Percentiles rank a stretch among this genome's conserved stretches.
Conservation (phyloP, 257 asterid species). For the Thymus quinquecostatus region DNA sequence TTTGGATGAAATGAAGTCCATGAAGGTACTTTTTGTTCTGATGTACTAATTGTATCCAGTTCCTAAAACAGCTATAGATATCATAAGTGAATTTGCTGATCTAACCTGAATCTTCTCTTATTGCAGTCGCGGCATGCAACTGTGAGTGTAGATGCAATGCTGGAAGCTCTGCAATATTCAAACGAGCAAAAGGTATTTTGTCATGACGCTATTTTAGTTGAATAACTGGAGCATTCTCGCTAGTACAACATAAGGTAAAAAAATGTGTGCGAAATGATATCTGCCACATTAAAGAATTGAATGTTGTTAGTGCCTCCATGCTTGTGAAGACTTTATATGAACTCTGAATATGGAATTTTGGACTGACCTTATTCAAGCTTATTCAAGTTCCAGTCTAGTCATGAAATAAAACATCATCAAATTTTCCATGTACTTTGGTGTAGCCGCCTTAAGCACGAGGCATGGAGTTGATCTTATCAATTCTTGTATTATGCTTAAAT, state of each 20-base stretch:
- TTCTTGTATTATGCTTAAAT: not conserved
- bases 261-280: not conserved
- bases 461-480: not conserved
- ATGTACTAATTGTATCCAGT: not conserved
- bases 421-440: not conserved
- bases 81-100: not conserved
- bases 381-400: not conserved
- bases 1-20: constrained; percentile 90
- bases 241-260: not conserved
- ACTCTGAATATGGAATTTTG: not conserved
- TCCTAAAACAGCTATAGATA: not conserved
- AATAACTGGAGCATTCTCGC: not conserved
- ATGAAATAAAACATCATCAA: not conserved
- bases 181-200: constrained; percentile 59
- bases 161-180: constrained; percentile 70
- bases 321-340: not conserved
- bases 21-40: constrained; percentile 55
- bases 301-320: not conserved
- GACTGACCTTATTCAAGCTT: not conserved
- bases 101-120: constrained; percentile 16
- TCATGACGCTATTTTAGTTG: constrained; percentile 15
- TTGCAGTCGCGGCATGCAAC: constrained; percentile 79
- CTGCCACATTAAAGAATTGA: too few relatives aligned
- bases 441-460: not conserved
- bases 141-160: constrained; percentile 88